These are phyloP conservation scores for Dissophora ornata DNA, from an alignment of 192 early-diverging fungal species.

Conservation along the genomic window DNA sequence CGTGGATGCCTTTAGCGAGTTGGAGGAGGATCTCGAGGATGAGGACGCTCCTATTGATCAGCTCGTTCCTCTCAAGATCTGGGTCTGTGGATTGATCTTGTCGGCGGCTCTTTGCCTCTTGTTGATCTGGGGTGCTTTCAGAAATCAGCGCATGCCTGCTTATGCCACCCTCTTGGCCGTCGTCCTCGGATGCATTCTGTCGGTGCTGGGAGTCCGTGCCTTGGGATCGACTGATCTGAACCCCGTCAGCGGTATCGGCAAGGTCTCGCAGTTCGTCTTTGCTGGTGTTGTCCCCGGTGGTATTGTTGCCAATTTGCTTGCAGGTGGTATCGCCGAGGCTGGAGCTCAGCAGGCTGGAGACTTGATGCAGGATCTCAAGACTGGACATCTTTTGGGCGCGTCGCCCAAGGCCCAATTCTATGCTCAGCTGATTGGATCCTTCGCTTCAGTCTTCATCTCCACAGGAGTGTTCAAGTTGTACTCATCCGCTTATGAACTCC, in stretches of 20 bases:
- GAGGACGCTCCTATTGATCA: constrained; percentile 65
- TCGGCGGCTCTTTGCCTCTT: constrained; percentile 72
- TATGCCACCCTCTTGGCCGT: constrained; percentile 78
- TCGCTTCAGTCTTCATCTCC: constrained; percentile 76
- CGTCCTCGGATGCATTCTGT: constrained; percentile 77
- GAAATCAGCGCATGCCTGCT: constrained; percentile 63
- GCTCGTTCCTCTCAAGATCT: constrained; percentile 69
- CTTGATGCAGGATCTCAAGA: constrained; percentile 88
- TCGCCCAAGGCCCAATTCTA: constrained; percentile 88
- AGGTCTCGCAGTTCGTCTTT: constrained; percentile 87
- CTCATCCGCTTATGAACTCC: constrained; percentile 71
- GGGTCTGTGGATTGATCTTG: constrained; percentile 70
- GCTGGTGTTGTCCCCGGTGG: constrained; percentile 78
- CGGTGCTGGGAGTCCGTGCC: constrained; percentile 83
- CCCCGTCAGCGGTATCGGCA: constrained; percentile 86
- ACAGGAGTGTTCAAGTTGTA: constrained; percentile 77
- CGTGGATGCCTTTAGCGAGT: constrained; percentile 25
- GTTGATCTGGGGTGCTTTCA: constrained; percentile 74
- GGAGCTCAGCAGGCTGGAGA: constrained; percentile 60
- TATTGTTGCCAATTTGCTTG: constrained; percentile 79
- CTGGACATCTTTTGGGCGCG: constrained; percentile 87
- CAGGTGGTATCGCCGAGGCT: constrained; percentile 82
- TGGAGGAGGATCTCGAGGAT: constrained; percentile 26
- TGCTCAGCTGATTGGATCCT: constrained; percentile 83
- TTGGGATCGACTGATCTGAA: constrained; percentile 87